Base-by-base conservation (phyloP, 2,329 filamentous ascomycete species). In the Annulohypoxylon truncatum region DNA sequence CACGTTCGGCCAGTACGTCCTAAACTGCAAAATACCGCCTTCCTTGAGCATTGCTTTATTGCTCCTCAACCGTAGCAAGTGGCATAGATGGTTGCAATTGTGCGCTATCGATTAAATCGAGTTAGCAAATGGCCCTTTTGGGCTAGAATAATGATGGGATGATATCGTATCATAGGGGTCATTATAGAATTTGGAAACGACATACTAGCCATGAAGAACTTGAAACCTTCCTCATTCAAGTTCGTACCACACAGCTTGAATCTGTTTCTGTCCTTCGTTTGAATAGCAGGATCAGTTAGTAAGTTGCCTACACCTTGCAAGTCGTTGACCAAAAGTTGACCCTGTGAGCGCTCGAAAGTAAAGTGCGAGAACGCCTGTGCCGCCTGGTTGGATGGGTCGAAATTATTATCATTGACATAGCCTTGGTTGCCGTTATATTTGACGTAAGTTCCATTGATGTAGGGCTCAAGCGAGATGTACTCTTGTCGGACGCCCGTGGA, bases 291-390 rank as follows among this genome's bases (percentile, higher is more conserved):
- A 50, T 81, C 79, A 5, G 79, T 81, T 8, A 80, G 70, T 4
- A 76, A 44, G 12, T 71, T 44, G 18, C 75, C 78, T 0, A 80
- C 78, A 5, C 79, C 79, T 60, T 81, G 79, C 0, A 81, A 24
- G 33, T 54, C 51, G n/a, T 22, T 42, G 18, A 54, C 13, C 10
- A 54, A 15, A 20, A 81, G 75, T 12, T 61, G 59, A n/a, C 79
- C 80, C 51, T 66, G 66, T 0, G 80, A 81, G 1, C 80, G 75
- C 71, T 81, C 80, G 44, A 79, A 81, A 1, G 79, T 80, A 40
- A 81, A 81, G 57, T 82, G 80, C 0, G 78, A 80, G 59, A 82
- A 82, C 0, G 79, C 80, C 42, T 81, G 79, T 0, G 79, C 79
- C 1, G 74, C 72, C 15, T 72, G 57, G 55, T 76, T 77, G 64